These are phyloP conservation scores for Cladosporium halotolerans DNA, from an alignment of 2,329 filamentous ascomycete species.

Conservation along the genomic window DNA sequence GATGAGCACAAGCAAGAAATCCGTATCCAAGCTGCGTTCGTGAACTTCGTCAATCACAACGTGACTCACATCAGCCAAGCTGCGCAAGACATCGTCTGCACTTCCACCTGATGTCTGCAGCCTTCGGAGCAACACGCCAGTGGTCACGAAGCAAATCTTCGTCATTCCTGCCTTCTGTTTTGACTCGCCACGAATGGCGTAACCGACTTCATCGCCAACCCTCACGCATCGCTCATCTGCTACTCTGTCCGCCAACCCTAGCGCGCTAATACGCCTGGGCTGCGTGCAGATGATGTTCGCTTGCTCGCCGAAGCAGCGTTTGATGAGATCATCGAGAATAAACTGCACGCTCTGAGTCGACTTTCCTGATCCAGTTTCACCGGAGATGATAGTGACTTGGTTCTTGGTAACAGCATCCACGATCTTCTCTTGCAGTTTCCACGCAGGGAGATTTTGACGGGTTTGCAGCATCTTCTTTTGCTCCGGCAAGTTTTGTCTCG, in stretches of 20 bases:
- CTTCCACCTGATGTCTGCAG: slow-evolving; percentile 84
- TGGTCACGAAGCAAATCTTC: slow-evolving; percentile 92
- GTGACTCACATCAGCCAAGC: slow-evolving; percentile 85
- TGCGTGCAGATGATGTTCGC: slow-evolving; percentile 95
- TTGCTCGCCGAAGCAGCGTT: slow-evolving; percentile 63
- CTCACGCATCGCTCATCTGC: slow-evolving; percentile 79
- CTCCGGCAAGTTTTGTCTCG: slow-evolving; percentile 56
- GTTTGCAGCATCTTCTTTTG: slow-evolving; percentile 70
- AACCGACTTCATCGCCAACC: slow-evolving; percentile 85
- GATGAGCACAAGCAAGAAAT: slow-evolving; percentile 83
- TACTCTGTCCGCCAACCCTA: slow-evolving; percentile 89
- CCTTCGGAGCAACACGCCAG: slow-evolving; percentile 81
- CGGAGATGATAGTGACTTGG: slow-evolving; percentile 92
- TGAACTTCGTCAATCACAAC: slow-evolving; percentile 96
- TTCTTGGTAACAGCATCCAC: slow-evolving; percentile 67
- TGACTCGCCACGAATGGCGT: slow-evolving; percentile 84
- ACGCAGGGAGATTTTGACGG: slow-evolving; percentile 74
- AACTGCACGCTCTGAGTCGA: slow-evolving; percentile 97
- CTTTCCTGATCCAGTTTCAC: slow-evolving; percentile 94
- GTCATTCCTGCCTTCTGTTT: slow-evolving; percentile 65
- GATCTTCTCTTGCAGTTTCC: slow-evolving; percentile 72
- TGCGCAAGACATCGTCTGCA: slow-evolving; percentile 71
- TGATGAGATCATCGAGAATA: slow-evolving; percentile 83
- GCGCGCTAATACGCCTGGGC: slow-evolving; percentile 85
- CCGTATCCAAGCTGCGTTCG: slow-evolving; percentile 88